phyloP scores from a whole-genome alignment of 192 early-diverging fungal genomes.

The Dissophora globulifera region DNA sequence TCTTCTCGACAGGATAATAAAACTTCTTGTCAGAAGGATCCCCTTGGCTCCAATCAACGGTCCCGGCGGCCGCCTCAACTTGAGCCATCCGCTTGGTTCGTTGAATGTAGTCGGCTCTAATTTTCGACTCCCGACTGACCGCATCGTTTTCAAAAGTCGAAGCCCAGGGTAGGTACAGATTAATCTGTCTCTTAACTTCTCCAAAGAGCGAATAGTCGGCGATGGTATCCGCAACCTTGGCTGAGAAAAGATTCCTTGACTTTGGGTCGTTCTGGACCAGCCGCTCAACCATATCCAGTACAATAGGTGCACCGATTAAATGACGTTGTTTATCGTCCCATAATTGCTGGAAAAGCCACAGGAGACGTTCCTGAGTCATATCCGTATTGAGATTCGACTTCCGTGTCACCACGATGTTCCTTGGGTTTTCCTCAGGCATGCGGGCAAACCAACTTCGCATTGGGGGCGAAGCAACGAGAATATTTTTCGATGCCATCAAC shows the following conservation, averaged over 20 bases:
- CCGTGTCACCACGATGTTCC: constrained; percentile 5
- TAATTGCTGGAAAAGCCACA: constrained; percentile 40
- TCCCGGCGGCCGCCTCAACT: constrained; percentile 10
- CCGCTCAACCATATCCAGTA: constrained; percentile 32
- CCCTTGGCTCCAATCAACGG: neutral
- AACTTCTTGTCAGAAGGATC: constrained; percentile 33
- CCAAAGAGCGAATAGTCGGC: constrained; percentile 29
- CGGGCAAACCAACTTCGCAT: constrained; percentile 25
- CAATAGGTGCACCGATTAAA: constrained; percentile 7
- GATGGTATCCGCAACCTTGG: constrained; percentile 11
- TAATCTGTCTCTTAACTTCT: constrained; percentile 33
- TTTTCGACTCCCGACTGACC: neutral
- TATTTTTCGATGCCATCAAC: constrained; percentile 5
- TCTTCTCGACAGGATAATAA: constrained; percentile 33
- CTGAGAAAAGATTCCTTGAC: constrained; percentile 24
- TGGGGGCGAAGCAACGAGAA: constrained; percentile 34
- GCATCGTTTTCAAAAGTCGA: constrained; percentile 26
- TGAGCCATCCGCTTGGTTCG: constrained; percentile 14
- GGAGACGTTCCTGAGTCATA: constrained; percentile 16
- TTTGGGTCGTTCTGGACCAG: constrained; percentile 32
- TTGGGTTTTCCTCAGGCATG: constrained; percentile 19
- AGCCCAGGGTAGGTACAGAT: constrained; percentile 33
- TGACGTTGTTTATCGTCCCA: constrained; percentile 17
- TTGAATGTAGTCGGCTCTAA: constrained; percentile 9
- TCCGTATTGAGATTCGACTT: constrained; percentile 7